phyloP scores from a whole-genome alignment of 768 basidiomycete species.

The Leccinum pellstonianum region DNA sequence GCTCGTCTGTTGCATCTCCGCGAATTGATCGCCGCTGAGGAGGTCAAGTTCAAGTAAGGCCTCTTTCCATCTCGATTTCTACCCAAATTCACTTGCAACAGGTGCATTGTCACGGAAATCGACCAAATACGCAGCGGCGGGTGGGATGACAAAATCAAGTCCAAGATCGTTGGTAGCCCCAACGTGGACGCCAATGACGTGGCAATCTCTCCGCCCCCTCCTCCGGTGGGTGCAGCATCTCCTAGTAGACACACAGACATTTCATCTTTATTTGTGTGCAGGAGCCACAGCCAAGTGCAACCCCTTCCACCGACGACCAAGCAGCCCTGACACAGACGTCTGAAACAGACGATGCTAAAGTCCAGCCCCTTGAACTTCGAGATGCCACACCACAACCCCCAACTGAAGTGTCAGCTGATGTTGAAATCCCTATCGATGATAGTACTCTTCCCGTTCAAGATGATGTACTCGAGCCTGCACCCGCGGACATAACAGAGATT shows the following conservation, averaged over 20 bases:
- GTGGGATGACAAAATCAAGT: slow-evolving; percentile 55
- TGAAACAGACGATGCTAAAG: slow-evolving; percentile 6
- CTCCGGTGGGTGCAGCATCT: slow-evolving; percentile 11
- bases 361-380: neutral
- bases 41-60: slow-evolving; percentile 72
- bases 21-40: slow-evolving; percentile 68
- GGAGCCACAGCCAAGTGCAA: slow-evolving; percentile 11
- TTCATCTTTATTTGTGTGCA: slow-evolving; percentile 4
- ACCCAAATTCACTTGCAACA: slow-evolving; percentile 26
- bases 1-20: slow-evolving; percentile 70
- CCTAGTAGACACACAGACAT: neutral
- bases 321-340: neutral
- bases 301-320: slow-evolving; percentile 4
- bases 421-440: slow-evolving; percentile 5
- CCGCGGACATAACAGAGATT: slow-evolving; percentile 7
- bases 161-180: slow-evolving; percentile 27
- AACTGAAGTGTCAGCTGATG: neutral
- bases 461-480: slow-evolving; percentile 1
- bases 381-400: slow-evolving; percentile 5
- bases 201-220: neutral
- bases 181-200: slow-evolving; percentile 7
- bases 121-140: slow-evolving; percentile 68
- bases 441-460: slow-evolving; percentile 8
- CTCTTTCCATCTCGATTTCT: neutral
- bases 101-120: slow-evolving; percentile 70